Base-by-base conservation (phyloP, 495 filamentous ascomycete species). In the Annulohypoxylon moriforme region DNA sequence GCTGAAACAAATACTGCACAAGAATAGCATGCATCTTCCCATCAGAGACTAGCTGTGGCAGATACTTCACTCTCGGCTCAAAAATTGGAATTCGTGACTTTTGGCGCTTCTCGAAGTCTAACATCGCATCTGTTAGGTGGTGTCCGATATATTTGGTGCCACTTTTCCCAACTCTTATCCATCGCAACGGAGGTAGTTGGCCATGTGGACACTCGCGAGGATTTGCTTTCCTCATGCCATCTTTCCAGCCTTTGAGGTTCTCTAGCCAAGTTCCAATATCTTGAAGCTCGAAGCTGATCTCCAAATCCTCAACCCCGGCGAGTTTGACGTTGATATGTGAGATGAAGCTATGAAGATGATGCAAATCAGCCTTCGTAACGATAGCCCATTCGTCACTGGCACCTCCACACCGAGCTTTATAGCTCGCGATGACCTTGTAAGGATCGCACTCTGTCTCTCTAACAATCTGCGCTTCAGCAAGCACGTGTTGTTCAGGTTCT, bases 281-380 rank as follows among this genome's bases (percentile, higher is more conserved):
- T 0, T 10, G 5, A 0, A 68, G 33, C 9, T 55, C 27, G 33
- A 64, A 60, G 0, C 11, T 7, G 1, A 60, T n/a, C 4, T 59
- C 56, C 11, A 68, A 16, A 1, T 3, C 11, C 31, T 44, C 24
- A 1, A 42, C 9, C 0, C 11, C 27, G 2, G 64, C 34, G 1
- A 72, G 24, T 46, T 64, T 68, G 33, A 68, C 46, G 29, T 68
- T 68, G 36, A 57, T 16, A 24, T 68, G 38, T 1, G 70, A 68
- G 7, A 68, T 27, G n/a, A 72, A 72, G 1, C 40, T 36, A n/a
- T 64, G 25, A 9, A 72, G 6, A 18, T 60, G 64, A 24, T 57
- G 60, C 10, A 61, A 13, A 7, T 72, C 64, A 7, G 25, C n/a
- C 18, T 60, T 63, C 5, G 22, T 38, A 1, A 64, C 46, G 1